Evolutionary conservation across 805 yeast species (phyloP).

Genomic region (Kregervanrija delftensis): DNA sequence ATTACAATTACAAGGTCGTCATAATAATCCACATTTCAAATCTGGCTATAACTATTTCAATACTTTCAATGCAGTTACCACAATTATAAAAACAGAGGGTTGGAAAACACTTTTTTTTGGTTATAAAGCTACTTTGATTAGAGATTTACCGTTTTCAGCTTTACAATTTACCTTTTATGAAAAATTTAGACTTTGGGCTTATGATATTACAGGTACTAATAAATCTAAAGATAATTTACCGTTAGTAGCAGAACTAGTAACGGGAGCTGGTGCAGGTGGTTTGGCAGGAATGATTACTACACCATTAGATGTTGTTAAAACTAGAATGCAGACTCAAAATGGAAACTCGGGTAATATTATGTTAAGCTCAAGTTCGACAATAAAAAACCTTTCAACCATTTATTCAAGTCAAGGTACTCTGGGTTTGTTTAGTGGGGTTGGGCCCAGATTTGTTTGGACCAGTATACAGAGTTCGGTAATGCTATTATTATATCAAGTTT

Average conservation of each 20-base stretch:
- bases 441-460: constrained; percentile 96
- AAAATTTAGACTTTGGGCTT: constrained; percentile 61
- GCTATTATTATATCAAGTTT: constrained; percentile 79
- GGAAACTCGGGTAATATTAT: constrained; percentile 16
- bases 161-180: constrained; percentile 95
- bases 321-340: constrained; percentile 85
- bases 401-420: constrained; percentile 66
- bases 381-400: constrained; percentile 46
- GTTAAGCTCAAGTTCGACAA: constrained; percentile 37
- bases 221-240: constrained; percentile 35
- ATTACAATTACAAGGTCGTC: constrained; percentile 83
- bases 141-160: constrained; percentile 95
- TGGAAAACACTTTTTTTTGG: constrained; percentile 74
- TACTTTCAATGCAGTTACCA: constrained; percentile 59
- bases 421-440: constrained; percentile 90
- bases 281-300: constrained; percentile 85
- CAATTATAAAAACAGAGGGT: constrained; percentile 69
- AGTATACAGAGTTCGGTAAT: constrained; percentile 90
- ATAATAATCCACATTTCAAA: constrained; percentile 69
- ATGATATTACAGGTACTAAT: constrained; percentile 22
- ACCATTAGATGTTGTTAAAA: constrained; percentile 87
- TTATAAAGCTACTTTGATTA: constrained; percentile 83
- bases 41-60: constrained; percentile 85
- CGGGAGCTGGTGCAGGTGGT: constrained; percentile 97
- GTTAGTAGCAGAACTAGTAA: constrained; percentile 56